Percentiles rank a stretch among this genome's conserved stretches.
Evolutionary conservation across 495 filamentous ascomycete species (phyloP).

Genomic region (Aspergillus sclerotioniger): DNA sequence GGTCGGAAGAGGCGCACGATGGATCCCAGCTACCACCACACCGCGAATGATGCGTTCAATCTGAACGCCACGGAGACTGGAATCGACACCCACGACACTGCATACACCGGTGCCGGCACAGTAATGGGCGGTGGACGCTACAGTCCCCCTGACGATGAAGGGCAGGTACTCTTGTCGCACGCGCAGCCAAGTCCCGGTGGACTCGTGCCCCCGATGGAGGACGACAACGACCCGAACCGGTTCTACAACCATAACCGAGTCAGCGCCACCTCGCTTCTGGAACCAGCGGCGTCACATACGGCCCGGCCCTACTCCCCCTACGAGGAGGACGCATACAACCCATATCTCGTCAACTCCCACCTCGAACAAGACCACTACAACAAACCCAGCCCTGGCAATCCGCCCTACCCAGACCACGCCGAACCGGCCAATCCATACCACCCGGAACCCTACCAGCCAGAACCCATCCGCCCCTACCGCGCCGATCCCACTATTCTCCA

Average conservation of each 20-base stretch:
- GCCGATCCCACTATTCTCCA: conserved; percentile 12
- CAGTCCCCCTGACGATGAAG: conserved; percentile 37
- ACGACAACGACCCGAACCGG: conserved; percentile 22
- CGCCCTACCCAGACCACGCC: conserved; percentile 19
- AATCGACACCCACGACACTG: conserved; percentile 22
- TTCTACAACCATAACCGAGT: conserved; percentile 19
- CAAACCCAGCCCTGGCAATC: neutral
- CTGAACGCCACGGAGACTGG: conserved; percentile 26
- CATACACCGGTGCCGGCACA: conserved; percentile 33
- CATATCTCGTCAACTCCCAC: conserved; percentile 9
- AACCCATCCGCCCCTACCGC: conserved; percentile 13
- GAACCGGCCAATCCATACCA: conserved; percentile 16
- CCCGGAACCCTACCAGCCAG: conserved; percentile 14
- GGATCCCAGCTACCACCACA: conserved; percentile 50
- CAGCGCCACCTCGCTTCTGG: conserved; percentile 16
- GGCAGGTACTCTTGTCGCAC: conserved; percentile 38
- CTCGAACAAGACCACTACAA: conserved; percentile 5
- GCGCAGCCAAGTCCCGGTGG: conserved; percentile 39
- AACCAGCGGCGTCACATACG: conserved; percentile 10
- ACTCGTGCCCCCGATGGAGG: conserved; percentile 17
- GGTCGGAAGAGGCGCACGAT: conserved; percentile 57
- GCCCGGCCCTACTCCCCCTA: conserved; percentile 27
- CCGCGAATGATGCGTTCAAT: conserved; percentile 28
- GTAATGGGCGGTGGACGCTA: conserved; percentile 24
- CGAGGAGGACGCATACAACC: conserved; percentile 24